phyloP scores from a whole-genome alignment of 768 basidiomycete species.

The Trametes cubensis region DNA sequence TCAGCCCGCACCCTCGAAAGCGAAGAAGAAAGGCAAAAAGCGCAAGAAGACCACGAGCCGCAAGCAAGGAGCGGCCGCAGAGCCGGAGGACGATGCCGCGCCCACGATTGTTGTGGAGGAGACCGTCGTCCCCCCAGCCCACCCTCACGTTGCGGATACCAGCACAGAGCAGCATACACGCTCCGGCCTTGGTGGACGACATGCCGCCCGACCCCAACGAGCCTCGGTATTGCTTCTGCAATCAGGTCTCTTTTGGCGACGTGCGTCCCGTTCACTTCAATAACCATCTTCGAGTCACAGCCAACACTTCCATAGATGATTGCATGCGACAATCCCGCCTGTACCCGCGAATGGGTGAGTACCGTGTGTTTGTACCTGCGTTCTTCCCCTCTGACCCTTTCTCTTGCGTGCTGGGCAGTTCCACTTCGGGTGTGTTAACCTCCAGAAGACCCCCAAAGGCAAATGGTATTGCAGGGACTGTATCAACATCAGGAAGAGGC shows the following conservation, averaged over 20 bases:
- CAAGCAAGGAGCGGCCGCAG: background rate
- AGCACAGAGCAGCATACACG: constrained; percentile 27
- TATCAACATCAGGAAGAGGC: constrained; percentile 27
- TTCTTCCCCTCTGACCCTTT: constrained; percentile 4
- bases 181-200: constrained; percentile 16
- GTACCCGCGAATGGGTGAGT: constrained; percentile 83
- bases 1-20: constrained; percentile 27
- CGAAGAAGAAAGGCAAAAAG: constrained; percentile 29
- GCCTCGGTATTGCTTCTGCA: constrained; percentile 78
- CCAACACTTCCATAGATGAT: constrained; percentile 65
- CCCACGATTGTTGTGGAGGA: background rate
- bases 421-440: constrained; percentile 68
- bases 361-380: background rate
- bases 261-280: constrained; percentile 42
- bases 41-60: constrained; percentile 6
- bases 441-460: constrained; percentile 57
- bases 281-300: no score
- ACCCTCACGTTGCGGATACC: constrained; percentile 42
- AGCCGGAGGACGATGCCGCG: background rate
- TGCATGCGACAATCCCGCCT: constrained; percentile 74
- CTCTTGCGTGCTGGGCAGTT: no score
- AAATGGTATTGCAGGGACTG: constrained; percentile 80
- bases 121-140: constrained; percentile 14
- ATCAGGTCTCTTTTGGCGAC: constrained; percentile 78
- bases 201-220: constrained; percentile 42